Evolutionary conservation across 768 basidiomycete species (phyloP).

Genomic region (Boletus vermiculosoides): DNA sequence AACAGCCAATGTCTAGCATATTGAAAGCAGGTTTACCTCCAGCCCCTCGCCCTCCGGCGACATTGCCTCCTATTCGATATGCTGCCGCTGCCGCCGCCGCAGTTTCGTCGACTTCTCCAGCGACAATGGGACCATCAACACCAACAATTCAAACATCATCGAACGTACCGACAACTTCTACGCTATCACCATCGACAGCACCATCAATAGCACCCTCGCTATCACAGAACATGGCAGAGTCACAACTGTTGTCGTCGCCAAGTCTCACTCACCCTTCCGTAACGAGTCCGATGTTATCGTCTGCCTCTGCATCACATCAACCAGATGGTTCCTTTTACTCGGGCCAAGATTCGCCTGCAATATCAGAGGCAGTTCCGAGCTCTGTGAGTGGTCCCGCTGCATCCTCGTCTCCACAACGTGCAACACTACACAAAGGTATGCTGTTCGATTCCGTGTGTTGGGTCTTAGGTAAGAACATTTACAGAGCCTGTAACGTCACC

Average conservation of each 20-base stretch:
- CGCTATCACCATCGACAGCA: constrained; percentile 41
- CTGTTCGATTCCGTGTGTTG: constrained; percentile 15
- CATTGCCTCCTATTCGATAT: constrained; percentile 81
- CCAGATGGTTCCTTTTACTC: constrained; percentile 70
- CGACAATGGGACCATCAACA: constrained; percentile 22
- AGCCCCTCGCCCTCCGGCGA: constrained; percentile 49
- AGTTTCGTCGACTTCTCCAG: constrained; percentile 26
- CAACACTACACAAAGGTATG: constrained; percentile 49
- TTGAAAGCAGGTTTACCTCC: constrained; percentile 71
- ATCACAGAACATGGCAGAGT: constrained; percentile 35
- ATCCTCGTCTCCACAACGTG: constrained; percentile 60
- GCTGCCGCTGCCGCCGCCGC: constrained; percentile 80
- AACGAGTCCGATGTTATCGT: constrained; percentile 80
- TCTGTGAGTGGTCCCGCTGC: constrained; percentile 47
- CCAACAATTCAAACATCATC: constrained; percentile 39
- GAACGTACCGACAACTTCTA: constrained; percentile 31
- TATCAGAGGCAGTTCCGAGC: constrained; percentile 61
- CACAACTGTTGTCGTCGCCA: constrained; percentile 59
- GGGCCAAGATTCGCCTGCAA: constrained; percentile 66
- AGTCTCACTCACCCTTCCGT: constrained; percentile 84
- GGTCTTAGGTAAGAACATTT: constrained; percentile 20
- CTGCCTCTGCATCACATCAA: constrained; percentile 61
- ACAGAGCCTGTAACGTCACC: constrained; percentile 48
- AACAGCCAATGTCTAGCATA: constrained; percentile 74
- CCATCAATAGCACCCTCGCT: constrained; percentile 38